Evolutionary conservation across 352 stramenopile species (phyloP), one percentile per base, ranked within the genome.

Genomic region (Thalassiosira hispida): DNA sequence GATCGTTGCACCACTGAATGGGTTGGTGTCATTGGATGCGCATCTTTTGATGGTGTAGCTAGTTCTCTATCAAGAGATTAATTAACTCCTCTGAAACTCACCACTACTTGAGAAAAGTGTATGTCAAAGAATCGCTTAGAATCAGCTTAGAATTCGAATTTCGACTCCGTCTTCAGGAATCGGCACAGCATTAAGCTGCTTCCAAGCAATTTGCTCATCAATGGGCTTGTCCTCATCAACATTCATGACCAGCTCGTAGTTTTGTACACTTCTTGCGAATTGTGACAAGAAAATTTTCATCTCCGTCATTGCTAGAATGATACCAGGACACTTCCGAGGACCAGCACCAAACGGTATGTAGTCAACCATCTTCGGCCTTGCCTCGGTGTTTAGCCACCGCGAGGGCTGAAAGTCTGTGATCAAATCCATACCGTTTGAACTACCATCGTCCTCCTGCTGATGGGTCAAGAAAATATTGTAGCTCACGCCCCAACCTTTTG

Each of bases 211-310:
- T 22, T 56, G 29, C 20, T 71, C 55, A 12, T 71, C 52, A 31
- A 38, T 38, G 31, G 31, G 31, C 8, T 8, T 38, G 8, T 8
- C 8, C 31, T 38, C 31, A 38, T 40, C 40, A 25, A 57, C 22
- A 12, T 61, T 38, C 46, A 59, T 63, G 0, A 80, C 49, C 29
- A 84, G 44, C 44, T 80, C 64, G 49, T 66, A 77, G 12, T 75
- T 33, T 35, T 8, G 31, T 38, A 81, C 47, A 16, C 74, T 83
- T 65, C 81, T 55, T 27, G 77, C 81, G 33, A 88, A 47, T 2
- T 79, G 70, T 9, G 72, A 57, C 5, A 85, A 73, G 60, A 88
- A 88, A 0, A 84, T 44, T 27, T 79, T 82, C 80, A 87, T 84
- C 47, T 87, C 80, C 2, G 62, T 57, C 60, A 83, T 74, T 14